Conservation (phyloP, 208 protist species). For the Acanthamoeba triangularis region DNA sequence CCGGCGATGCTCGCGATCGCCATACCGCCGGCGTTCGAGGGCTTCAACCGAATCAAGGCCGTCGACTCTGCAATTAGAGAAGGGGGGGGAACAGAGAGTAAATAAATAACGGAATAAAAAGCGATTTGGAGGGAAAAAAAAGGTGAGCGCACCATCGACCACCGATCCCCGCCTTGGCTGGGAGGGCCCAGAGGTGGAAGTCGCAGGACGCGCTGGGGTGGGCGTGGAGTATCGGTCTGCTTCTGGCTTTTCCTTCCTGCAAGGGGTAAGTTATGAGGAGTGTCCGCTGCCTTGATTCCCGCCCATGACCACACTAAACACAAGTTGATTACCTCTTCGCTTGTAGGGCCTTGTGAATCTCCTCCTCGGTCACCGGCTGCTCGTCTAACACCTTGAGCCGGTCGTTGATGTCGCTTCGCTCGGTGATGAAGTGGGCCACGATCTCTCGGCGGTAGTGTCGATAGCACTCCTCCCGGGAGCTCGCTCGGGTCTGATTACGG, state of each 20-base stretch:
- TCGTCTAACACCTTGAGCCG: slow-evolving; percentile 19
- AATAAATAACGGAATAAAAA: no score
- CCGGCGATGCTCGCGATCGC: not conserved
- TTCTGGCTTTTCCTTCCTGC: no score
- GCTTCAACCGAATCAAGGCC: not conserved
- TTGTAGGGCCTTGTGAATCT: not conserved
- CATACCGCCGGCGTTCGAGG: not conserved
- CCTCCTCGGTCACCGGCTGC: not conserved
- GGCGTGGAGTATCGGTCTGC: no score
- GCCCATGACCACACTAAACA: no score
- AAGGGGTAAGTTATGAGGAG: no score
- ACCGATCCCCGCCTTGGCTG: no score
- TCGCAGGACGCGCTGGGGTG: no score
- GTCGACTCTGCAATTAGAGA: not conserved
- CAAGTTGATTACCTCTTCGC: not conserved
- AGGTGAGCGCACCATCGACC: no score
- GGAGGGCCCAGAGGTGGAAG: no score
- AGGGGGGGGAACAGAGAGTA: no score
- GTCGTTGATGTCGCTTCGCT: slow-evolving; percentile 31
- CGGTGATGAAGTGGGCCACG: not conserved
- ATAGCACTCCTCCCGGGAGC: not conserved
- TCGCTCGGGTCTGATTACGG: not conserved
- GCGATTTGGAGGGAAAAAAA: no score
- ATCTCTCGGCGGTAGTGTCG: slow-evolving; percentile 9
- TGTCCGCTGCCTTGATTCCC: no score